A percentile compares a stretch with the other conserved stretches of the same genome.
Conservation (phyloP, 2,329 filamentous ascomycete genomes). For the Ophiostoma montium region DNA sequence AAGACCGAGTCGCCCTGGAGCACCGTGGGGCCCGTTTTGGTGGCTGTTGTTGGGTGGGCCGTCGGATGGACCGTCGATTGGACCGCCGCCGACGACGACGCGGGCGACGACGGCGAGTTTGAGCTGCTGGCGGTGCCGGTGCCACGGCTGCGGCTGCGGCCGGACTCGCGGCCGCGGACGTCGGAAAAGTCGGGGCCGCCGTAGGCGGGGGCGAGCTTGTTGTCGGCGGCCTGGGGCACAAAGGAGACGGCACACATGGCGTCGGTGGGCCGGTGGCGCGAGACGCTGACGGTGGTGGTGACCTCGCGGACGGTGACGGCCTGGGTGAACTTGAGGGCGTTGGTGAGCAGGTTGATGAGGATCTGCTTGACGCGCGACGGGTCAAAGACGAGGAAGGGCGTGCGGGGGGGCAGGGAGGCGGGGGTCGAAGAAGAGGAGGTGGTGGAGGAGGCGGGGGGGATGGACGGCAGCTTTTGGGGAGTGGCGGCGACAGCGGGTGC, state of each 20-base stretch:
- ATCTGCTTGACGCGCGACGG: slow-evolving; percentile 64
- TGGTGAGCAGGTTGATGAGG: slow-evolving; percentile 66
- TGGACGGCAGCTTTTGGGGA: slow-evolving; percentile 13
- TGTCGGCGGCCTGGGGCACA: slow-evolving; percentile 33
- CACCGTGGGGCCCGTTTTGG: background rate
- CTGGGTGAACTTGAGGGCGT: slow-evolving; percentile 71
- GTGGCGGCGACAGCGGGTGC: background rate
- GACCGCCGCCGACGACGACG: background rate
- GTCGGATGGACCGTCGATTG: too few relatives aligned
- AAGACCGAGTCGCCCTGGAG: slow-evolving; percentile 35
- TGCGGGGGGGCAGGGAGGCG: slow-evolving; percentile 21
- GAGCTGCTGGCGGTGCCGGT: background rate
- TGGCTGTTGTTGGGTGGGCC: background rate
- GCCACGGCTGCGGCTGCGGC: background rate
- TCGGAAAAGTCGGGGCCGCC: background rate
- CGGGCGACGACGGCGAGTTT: background rate
- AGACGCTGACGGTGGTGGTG: slow-evolving; percentile 32
- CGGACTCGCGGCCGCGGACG: background rate
- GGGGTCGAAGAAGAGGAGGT: background rate
- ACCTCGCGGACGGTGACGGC: slow-evolving; percentile 43
- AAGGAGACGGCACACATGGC: slow-evolving; percentile 40
- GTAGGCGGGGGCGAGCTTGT: slow-evolving; percentile 5
- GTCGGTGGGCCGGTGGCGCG: slow-evolving; percentile 24
- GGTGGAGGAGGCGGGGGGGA: background rate
- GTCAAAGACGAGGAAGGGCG: slow-evolving; percentile 57